phyloP scores from a whole-genome alignment of 2,329 filamentous ascomycete genomes.

The Cladosporium austrohemisphaericum region DNA sequence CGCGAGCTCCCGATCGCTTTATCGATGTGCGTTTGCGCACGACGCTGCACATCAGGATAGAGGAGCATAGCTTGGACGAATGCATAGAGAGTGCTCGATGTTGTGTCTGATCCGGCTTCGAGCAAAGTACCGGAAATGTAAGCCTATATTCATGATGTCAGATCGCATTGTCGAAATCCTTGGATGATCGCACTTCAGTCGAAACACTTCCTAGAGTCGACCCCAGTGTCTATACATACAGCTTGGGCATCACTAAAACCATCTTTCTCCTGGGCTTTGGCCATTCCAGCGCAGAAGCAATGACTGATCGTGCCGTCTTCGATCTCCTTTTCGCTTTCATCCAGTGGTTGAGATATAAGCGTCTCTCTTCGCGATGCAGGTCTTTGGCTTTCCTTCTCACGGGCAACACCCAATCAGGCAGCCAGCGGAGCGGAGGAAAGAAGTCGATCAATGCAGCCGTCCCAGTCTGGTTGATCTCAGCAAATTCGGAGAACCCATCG shows the following conservation, averaged over 20 bases:
- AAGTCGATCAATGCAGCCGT: constrained; percentile 45
- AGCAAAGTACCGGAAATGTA: constrained; percentile 36
- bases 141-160: constrained; percentile 12
- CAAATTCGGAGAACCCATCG: constrained; percentile 42
- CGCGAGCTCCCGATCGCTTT: constrained; percentile 18
- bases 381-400: constrained; percentile 21
- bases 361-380: constrained; percentile 22
- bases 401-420: constrained; percentile 40
- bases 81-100: constrained; percentile 31
- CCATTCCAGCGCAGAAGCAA: constrained; percentile 26
- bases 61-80: constrained; percentile 33
- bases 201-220: too few species aligned
- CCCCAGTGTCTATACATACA: too few species aligned
- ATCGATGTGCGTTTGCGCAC: constrained; percentile 24
- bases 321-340: constrained; percentile 21
- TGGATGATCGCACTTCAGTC: too few species aligned
- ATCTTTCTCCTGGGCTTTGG: constrained; percentile 25
- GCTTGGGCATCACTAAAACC: constrained; percentile 24
- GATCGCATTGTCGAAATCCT: too few species aligned
- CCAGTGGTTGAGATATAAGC: constrained; percentile 24
- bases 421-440: constrained; percentile 43
- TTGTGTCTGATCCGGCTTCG: constrained; percentile 43
- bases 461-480: constrained; percentile 40
- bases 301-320: constrained; percentile 22
- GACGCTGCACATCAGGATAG: constrained; percentile 20